Evolutionary conservation across 345 rosid genomes (phyloP).

Genomic region (Salix brachista): DNA sequence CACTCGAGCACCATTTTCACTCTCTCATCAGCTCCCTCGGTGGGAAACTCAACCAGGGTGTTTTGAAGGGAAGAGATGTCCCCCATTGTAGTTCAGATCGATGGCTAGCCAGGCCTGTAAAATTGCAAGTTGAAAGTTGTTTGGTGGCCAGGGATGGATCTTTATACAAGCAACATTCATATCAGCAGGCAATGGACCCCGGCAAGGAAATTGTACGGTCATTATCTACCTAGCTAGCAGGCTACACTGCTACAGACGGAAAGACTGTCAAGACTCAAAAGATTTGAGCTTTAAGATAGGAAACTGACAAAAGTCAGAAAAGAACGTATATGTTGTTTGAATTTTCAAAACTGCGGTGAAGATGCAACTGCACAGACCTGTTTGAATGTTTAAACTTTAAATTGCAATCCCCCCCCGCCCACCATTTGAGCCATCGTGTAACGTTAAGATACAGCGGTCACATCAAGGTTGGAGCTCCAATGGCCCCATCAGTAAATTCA

Average conservation of each 20-base stretch:
- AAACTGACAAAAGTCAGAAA: neutral
- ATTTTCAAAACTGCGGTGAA: neutral
- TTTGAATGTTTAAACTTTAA: neutral
- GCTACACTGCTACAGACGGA: neutral
- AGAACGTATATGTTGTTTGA: neutral
- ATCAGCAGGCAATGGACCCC: neutral
- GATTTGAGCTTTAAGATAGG: neutral
- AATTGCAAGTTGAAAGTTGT: neutral
- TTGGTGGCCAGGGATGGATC: neutral
- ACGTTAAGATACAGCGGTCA: neutral
- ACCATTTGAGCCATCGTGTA: neutral
- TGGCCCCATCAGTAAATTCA: neutral
- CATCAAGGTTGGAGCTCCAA: neutral
- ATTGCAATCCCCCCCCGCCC: neutral
- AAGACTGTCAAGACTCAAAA: neutral
- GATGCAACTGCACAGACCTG: neutral
- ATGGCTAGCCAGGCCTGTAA: neutral
- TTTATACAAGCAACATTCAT: neutral
- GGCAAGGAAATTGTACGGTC: neutral
- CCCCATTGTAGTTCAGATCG: neutral
- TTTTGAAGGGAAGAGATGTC: neutral
- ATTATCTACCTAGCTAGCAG: neutral
- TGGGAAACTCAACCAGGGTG: neutral
- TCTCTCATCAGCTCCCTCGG: constrained; percentile 43
- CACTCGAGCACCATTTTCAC: constrained; percentile 33